Base-by-base conservation (phyloP, 805 yeast species). In the Ogataea paraovalis region DNA sequence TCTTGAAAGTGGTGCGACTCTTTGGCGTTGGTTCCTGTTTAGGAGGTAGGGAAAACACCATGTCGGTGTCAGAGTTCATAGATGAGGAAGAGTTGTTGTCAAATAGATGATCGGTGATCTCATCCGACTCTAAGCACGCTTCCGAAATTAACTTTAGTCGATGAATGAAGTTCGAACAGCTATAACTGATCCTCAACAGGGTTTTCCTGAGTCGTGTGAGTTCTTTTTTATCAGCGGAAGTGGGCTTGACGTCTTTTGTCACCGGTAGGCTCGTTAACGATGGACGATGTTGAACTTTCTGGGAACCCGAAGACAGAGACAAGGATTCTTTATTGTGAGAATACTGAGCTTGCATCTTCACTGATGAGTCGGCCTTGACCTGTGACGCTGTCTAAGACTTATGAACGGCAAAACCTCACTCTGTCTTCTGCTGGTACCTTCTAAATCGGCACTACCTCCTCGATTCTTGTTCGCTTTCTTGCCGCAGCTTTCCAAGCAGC, bases 41-140 rank as follows among this genome's bases (percentile, higher is more conserved):
- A 6, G 19, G 21, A 13, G 19, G 21, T 34, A 16, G 4, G 14
- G 19, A 19, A n/a, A 18, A 4, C 21, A 18, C 20, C 7, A 34
- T n/a, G 7, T 41, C 18, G 2, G 19, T 19, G 19, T 22, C 41
- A 2, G 32, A 30, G 12, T 38, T 22, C 3, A 32, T 32, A 14
- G 54, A 42, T n/a, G 46, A 48, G 6, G 51, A 34, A 6, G 38
- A 34, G 21, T 18, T 43, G 36, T 47, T 51, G 14, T 71, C 72
- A 57, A 82, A 82, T 12, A 81, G 62, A 37, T 76, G 79, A 43
- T 72, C 75, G 0, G 75, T 68, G 1, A 70, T 66, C 52, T 79
- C 81, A 65, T 77, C 80, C 3, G 75, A 69, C 18, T 71, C 67
- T 37, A 78, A 68, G 2, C 71, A 71, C 19, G 73, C 78, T 53